These are phyloP conservation scores for Vanrija pseudolonga DNA, from an alignment of 1,284 basidiomycete species.

Conservation along the genomic window DNA sequence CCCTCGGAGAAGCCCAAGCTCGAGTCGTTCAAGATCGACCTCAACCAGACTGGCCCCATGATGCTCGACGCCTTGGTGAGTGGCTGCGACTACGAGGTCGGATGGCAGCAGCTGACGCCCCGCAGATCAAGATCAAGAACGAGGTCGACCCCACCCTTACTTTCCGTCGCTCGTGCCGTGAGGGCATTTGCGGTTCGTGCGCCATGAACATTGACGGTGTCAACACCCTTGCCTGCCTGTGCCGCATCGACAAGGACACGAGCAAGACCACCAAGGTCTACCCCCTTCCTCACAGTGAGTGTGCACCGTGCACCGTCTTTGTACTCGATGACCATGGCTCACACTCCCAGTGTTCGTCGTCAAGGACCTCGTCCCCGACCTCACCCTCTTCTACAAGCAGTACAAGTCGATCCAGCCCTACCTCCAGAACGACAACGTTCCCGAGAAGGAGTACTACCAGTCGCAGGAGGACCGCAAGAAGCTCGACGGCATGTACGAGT, in stretches of 20 bases:
- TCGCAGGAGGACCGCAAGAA: constrained; percentile 88
- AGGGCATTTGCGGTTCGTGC: constrained; percentile 97
- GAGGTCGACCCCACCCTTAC: constrained; percentile 94
- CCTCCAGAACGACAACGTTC: constrained; percentile 86
- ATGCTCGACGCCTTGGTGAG: constrained; percentile 58
- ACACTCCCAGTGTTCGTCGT: constrained; percentile 83
- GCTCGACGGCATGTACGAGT: constrained; percentile 96
- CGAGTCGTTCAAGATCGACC: constrained; percentile 87
- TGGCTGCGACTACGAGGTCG: not conserved
- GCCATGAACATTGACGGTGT: constrained; percentile 99
- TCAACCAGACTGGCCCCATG: constrained; percentile 96
- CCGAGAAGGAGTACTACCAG: constrained; percentile 75
- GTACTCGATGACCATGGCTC: not conserved
- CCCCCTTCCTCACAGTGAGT: constrained; percentile 94
- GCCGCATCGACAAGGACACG: constrained; percentile 79
- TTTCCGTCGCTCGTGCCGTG: constrained; percentile 92
- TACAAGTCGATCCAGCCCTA: constrained; percentile 99
- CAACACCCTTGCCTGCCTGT: constrained; percentile 96
- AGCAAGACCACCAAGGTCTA: constrained; percentile 84
- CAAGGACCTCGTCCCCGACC: constrained; percentile 87
- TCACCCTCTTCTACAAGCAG: constrained; percentile 70
- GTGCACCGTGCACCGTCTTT: not conserved
- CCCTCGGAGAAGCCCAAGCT: constrained; percentile 87
- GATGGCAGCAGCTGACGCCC: not conserved
- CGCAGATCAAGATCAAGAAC: constrained; percentile 98